These are phyloP conservation scores for Iris macrosiphon DNA, from an alignment of 106 monocot genomes.

Conservation along the genomic window DNA sequence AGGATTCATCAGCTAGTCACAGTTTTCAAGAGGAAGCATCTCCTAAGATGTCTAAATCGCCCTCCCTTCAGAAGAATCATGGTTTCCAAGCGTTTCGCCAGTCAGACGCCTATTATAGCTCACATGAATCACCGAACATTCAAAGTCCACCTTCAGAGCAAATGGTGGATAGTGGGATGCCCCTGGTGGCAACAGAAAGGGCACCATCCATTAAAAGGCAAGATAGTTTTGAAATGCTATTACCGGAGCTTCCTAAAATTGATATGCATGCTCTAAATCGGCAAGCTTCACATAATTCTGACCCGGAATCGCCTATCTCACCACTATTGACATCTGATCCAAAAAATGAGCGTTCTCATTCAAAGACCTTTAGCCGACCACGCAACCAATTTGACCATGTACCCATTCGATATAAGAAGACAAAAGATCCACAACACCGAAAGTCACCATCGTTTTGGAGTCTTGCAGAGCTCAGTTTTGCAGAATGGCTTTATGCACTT, in stretches of 20 bases:
- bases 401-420: conserved; percentile 29
- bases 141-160: conserved; percentile 67
- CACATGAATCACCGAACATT: conserved; percentile 72
- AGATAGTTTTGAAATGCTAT: conserved; percentile 85
- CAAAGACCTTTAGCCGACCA: conserved; percentile 82
- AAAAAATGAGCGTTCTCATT: conserved; percentile 93
- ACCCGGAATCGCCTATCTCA: conserved; percentile 95
- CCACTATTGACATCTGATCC: conserved; percentile 96
- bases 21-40: conserved; percentile 69
- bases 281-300: conserved; percentile 65
- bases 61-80: conserved; percentile 76
- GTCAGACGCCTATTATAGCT: conserved; percentile 43
- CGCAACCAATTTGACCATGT: conserved; percentile 45
- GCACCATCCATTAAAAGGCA: conserved; percentile 85
- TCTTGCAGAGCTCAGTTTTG: conserved; percentile 81
- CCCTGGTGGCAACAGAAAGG: conserved; percentile 41
- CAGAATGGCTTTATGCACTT: conserved; percentile 98
- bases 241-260: conserved; percentile 91
- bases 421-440: conserved; percentile 23
- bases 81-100: conserved; percentile 47
- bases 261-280: conserved; percentile 64
- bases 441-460: conserved; percentile 90
- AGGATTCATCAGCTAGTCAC: conserved; percentile 50
- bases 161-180: conserved; percentile 55
- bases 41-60: conserved; percentile 88